Conservation (phyloP, 2,329 filamentous ascomycete species). For the Eutypella sp. region DNA sequence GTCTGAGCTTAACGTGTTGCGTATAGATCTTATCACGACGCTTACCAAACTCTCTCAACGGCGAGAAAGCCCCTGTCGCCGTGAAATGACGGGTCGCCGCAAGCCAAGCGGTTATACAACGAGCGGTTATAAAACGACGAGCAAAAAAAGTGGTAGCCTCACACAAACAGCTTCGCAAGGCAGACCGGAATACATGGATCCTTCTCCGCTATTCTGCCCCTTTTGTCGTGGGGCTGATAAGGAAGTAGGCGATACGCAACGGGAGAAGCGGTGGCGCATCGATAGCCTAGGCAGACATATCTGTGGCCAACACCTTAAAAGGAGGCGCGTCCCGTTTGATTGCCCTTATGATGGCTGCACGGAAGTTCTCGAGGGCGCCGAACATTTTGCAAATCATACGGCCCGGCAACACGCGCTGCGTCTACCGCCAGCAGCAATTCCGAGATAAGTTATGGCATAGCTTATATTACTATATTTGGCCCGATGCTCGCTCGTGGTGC, state of each 20-base stretch:
- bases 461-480: no score
- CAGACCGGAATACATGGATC: background rate
- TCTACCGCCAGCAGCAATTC: background rate
- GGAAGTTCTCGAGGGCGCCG: background rate
- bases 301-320: background rate
- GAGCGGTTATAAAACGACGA: background rate
- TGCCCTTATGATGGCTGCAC: background rate
- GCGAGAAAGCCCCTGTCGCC: background rate
- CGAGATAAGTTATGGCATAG: background rate
- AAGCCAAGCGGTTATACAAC: background rate
- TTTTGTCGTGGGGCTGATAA: background rate
- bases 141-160: background rate
- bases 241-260: background rate
- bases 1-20: background rate
- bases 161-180: background rate
- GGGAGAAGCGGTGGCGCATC: background rate
- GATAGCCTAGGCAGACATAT: background rate
- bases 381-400: background rate
- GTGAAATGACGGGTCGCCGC: background rate
- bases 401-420: background rate
- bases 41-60: background rate
- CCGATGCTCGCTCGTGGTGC: no score
- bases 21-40: background rate
- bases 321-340: background rate
- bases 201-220: background rate